Conservation (phyloP, 2,329 filamentous ascomycete species). For the Colletotrichum sp. region DNA sequence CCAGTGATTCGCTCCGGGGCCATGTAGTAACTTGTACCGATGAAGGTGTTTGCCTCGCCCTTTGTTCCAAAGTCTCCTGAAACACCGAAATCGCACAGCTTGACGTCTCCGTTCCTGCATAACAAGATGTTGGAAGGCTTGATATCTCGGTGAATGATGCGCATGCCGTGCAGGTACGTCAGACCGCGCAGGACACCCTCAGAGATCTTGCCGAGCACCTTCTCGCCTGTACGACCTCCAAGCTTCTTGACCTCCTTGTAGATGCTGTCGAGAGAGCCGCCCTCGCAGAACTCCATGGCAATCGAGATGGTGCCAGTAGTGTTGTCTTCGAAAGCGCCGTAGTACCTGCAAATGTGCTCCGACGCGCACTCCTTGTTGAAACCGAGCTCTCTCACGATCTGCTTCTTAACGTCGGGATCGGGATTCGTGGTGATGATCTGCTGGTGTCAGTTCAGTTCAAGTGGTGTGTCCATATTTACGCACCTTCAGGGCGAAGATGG, state of each 20-base stretch:
- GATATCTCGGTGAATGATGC: constrained; percentile 99
- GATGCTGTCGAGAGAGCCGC: constrained; percentile 93
- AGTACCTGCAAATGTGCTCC: constrained; percentile 96
- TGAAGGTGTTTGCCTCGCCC: constrained; percentile 98
- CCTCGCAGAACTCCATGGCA: constrained; percentile 99
- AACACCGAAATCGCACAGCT: constrained; percentile 98
- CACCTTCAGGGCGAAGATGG: constrained; percentile 95
- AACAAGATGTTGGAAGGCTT: constrained; percentile 97
- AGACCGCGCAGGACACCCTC: constrained; percentile 93
- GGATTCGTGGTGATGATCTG: constrained; percentile 98
- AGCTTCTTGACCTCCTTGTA: constrained; percentile 97
- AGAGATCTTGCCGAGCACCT: constrained; percentile 94
- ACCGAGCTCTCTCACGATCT: constrained; percentile 93
- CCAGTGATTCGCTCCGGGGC: constrained; percentile 97
- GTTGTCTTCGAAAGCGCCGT: constrained; percentile 94
- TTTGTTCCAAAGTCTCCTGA: constrained; percentile 98
- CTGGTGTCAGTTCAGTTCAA: not conserved
- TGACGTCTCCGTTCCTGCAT: constrained; percentile 90
- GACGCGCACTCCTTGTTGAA: constrained; percentile 99
- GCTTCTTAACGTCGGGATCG: constrained; percentile 97
- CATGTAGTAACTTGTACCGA: constrained; percentile 99
- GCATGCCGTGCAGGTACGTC: constrained; percentile 92
- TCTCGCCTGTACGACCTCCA: constrained; percentile 93
- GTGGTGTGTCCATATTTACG: not conserved
- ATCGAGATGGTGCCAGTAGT: constrained; percentile 97